phyloP scores from a whole-genome alignment of 2,329 filamentous ascomycete species.

The Tolypocladium sp. region DNA sequence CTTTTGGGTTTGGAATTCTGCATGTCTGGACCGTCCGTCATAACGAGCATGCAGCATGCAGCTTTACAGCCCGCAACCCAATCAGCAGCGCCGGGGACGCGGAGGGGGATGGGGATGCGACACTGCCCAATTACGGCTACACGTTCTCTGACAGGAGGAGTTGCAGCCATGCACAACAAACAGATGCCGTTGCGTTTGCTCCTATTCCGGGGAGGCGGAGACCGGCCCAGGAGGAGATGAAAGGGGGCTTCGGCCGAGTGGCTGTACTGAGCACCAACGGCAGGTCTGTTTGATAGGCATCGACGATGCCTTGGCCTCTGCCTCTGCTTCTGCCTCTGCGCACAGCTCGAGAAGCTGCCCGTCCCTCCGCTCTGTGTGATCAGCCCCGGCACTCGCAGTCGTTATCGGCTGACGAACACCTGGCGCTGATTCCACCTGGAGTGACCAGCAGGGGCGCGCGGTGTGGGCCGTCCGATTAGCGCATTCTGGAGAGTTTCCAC shows the following conservation, averaged over 20 bases:
- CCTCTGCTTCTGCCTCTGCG: background rate
- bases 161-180: background rate
- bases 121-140: background rate
- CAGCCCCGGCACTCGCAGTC: background rate
- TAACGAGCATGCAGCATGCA: background rate
- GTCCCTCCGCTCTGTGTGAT: background rate
- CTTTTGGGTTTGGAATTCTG: background rate
- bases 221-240: background rate
- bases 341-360: too few relatives aligned
- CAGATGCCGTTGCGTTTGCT: background rate
- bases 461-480: background rate
- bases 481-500: background rate
- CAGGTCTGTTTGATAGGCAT: background rate
- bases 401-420: background rate
- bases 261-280: background rate
- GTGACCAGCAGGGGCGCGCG: background rate
- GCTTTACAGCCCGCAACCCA: background rate
- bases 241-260: background rate
- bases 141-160: background rate
- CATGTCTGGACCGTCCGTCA: background rate
- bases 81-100: background rate
- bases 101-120: background rate
- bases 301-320: background rate
- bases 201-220: background rate
- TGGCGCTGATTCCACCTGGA: background rate